phyloP scores from a whole-genome alignment of 2,329 filamentous ascomycete genomes.

The Teratosphaeria nubilosa region DNA sequence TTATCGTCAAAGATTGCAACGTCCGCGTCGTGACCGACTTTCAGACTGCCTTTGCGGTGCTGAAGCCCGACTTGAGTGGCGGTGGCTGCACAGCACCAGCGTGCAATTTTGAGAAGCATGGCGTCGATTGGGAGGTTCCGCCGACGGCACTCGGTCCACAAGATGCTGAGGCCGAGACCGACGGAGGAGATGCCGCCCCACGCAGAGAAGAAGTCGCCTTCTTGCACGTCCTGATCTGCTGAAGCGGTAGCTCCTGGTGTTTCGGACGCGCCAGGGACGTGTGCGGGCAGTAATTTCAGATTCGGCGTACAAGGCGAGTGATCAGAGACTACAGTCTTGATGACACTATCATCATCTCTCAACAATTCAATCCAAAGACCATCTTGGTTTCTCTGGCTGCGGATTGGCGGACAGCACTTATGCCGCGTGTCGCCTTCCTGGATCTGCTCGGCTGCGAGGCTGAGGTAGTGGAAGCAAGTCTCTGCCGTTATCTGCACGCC shows the following conservation, averaged over 20 bases:
- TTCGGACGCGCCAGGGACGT: conserved; percentile 43
- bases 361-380: conserved; percentile 74
- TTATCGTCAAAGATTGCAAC: conserved; percentile 84
- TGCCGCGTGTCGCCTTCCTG: conserved; percentile 78
- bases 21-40: conserved; percentile 77
- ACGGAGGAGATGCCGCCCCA: conserved; percentile 97
- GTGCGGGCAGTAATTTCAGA: conserved; percentile 72
- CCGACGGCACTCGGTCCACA: conserved; percentile 66
- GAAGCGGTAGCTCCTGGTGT: conserved; percentile 27
- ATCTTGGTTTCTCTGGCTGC: conserved; percentile 70
- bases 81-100: conserved; percentile 77
- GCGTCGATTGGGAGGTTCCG: conserved; percentile 44
- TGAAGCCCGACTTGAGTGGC: conserved; percentile 78
- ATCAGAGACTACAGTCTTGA: conserved; percentile 86
- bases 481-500: conserved; percentile 86
- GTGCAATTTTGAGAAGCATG: conserved; percentile 66
- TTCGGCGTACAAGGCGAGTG: conserved; percentile 95
- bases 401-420: conserved; percentile 92
- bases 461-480: conserved; percentile 92
- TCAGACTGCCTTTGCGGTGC: conserved; percentile 69
- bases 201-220: conserved; percentile 73
- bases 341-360: conserved; percentile 58
- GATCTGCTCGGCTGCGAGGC: conserved; percentile 71
- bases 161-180: conserved; percentile 80
- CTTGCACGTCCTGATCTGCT: conserved; percentile 3